Evolutionary conservation across 192 early-diverging fungal genomes (phyloP).

Genomic region (Dissophora globulifera): DNA sequence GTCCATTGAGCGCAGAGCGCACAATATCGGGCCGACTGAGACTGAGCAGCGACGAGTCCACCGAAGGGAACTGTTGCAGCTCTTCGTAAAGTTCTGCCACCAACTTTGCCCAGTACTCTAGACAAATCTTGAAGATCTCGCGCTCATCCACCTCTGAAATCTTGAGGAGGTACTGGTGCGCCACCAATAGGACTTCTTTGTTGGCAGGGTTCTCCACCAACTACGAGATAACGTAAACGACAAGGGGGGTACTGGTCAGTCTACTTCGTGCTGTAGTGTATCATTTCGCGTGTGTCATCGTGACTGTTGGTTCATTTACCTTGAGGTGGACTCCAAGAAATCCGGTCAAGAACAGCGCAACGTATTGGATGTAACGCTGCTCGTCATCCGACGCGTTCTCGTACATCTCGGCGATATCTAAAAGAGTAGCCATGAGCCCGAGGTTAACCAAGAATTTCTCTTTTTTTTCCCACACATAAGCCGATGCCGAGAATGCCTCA

Average conservation of each 20-base stretch:
- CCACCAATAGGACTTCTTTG: slow-evolving; percentile 68
- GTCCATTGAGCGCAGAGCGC: slow-evolving; percentile 41
- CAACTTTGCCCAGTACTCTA: slow-evolving; percentile 97
- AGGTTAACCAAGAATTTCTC: no score
- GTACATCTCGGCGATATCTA: slow-evolving; percentile 84
- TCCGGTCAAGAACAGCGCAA: slow-evolving; percentile 90
- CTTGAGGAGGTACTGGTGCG: slow-evolving; percentile 90
- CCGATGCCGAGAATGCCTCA: no score
- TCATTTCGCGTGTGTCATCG: no score
- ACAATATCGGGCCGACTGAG: slow-evolving; percentile 52
- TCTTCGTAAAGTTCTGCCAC: slow-evolving; percentile 93
- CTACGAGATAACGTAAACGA: slow-evolving; percentile 43
- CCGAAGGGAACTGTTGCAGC: slow-evolving; percentile 61
- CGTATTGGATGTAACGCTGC: slow-evolving; percentile 95
- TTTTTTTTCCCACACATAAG: no score
- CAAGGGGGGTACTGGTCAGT: no score
- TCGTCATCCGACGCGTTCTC: slow-evolving; percentile 86
- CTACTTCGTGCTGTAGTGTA: no score
- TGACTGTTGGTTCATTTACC: no score
- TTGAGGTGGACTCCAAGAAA: slow-evolving; percentile 89
- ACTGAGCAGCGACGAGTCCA: slow-evolving; percentile 67
- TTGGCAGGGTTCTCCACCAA: slow-evolving; percentile 65
- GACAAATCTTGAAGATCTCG: slow-evolving; percentile 96
- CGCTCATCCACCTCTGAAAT: slow-evolving; percentile 93
- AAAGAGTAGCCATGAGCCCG: no score